Evolutionary conservation across 2,329 filamentous ascomycete species (phyloP).

Genomic region (Byssochlamys sp.): DNA sequence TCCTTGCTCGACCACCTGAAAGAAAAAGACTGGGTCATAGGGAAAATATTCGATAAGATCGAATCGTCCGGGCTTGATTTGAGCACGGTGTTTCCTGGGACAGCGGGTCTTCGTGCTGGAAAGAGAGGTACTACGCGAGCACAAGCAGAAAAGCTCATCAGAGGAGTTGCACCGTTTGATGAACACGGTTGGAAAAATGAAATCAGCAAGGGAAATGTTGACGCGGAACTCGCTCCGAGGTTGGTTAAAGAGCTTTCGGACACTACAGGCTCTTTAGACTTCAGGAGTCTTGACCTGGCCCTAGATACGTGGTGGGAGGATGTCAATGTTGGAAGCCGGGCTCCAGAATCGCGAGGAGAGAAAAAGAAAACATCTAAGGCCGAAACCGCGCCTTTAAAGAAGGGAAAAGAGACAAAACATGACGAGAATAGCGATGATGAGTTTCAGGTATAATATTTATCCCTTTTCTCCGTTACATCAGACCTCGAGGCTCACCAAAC

Average conservation of each 20-base stretch:
- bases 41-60: conserved; percentile 49
- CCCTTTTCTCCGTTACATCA: not conserved
- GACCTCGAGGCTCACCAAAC: not conserved
- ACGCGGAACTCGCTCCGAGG: not conserved
- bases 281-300: conserved; percentile 10
- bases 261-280: conserved; percentile 1
- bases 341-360: not conserved
- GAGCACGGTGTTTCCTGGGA: conserved; percentile 48
- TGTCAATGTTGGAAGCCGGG: conserved; percentile 7
- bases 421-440: conserved; percentile 23
- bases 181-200: conserved; percentile 36
- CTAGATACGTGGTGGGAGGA: conserved; percentile 27
- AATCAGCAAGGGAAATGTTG: conserved; percentile 10
- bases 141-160: conserved; percentile 45
- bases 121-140: conserved; percentile 38
- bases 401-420: conserved; percentile 2
- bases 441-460: conserved; percentile 25
- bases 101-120: conserved; percentile 37
- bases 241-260: conserved; percentile 17
- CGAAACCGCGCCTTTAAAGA: not conserved
- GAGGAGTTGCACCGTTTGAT: conserved; percentile 47
- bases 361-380: not conserved
- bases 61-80: conserved; percentile 48
- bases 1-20: conserved; percentile 42
- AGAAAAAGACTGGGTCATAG: conserved; percentile 51